Conservation (phyloP, 2,329 filamentous ascomycete species). For the Pseudogymnoascus sp. region DNA sequence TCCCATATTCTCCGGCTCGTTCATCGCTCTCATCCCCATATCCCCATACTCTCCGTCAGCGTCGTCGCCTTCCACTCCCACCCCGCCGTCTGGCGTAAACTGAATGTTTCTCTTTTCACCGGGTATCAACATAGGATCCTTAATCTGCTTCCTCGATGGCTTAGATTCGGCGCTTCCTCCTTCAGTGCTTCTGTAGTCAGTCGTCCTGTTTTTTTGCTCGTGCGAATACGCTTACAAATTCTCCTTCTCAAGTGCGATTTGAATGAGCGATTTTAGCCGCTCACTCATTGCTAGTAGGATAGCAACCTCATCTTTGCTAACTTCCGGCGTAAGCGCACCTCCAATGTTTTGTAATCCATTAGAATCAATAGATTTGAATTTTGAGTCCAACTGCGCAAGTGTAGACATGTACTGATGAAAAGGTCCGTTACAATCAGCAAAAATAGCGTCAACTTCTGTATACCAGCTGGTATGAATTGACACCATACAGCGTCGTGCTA, state of each 20-base stretch:
- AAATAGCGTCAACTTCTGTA: background rate
- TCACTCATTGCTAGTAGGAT: background rate
- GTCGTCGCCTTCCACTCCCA: background rate
- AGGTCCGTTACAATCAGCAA: background rate
- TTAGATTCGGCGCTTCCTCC: background rate
- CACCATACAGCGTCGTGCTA: background rate
- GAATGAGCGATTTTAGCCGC: background rate
- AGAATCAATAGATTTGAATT: background rate
- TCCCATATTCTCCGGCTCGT: conserved; percentile 3
- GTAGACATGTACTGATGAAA: background rate
- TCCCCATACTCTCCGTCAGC: conserved; percentile 21
- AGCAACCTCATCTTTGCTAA: background rate
- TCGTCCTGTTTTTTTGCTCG: background rate
- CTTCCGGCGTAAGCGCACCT: background rate
- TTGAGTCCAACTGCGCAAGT: background rate
- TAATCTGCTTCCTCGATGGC: background rate
- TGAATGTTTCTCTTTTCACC: background rate
- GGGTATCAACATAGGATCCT: background rate
- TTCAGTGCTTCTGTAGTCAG: background rate
- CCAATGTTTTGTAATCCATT: background rate
- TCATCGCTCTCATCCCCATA: conserved; percentile 16
- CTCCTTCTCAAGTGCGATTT: background rate
- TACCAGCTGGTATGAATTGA: background rate
- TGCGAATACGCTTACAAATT: background rate
- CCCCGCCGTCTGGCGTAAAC: background rate